Base-by-base conservation (phyloP, 768 basidiomycete genomes). In the Ephemerocybe angulata region DNA sequence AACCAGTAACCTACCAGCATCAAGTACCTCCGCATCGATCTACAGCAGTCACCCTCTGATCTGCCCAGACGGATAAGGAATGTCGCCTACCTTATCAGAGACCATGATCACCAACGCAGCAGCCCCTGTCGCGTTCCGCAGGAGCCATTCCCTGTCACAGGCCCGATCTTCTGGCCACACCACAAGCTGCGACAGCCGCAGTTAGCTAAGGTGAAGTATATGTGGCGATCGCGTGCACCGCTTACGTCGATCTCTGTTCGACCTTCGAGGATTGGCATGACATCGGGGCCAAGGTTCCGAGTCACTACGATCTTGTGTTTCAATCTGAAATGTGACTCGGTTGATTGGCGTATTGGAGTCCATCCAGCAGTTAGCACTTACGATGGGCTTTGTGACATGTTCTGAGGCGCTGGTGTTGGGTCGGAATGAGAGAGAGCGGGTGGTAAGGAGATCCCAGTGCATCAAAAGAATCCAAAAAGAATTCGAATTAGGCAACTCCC, bases 11-110 rank as follows among this genome's bases (percentile, higher is more conserved):
- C 29, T 52, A 80, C 80, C 80, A 64, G 80, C 77, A 35, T 86
- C 82, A 35, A 93, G 61, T 11, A 95, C 66, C 64, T 93, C 91
- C 15, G 76, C 71, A 60, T 96, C 78, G 19, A 93, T 78, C 88
- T 95, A 57, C 1, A 50, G 43, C 6, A 47, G 6, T 29, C 10
- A 31, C 7, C 22, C 19, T 42, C n/a, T 30, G 38, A 40, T 33
- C 6, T 12, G 17, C n/a, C n/a, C n/a, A n/a, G n/a, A n/a, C n/a
- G 19, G 8, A 21, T 30, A 37, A 52, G 21, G 31, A 12, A 22
- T 15, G 37, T 17, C 21, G 41, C 59, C 31, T 58, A 88, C 93
- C 70, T 85, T 86, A 50, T 95, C 93, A 0, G 82, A 73, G 1
- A 91, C 63, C 75, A 87, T 84, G 22, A 88, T 75, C 13, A 86